Base-by-base conservation (phyloP, 305 asterid species). In the Fraxinus paxiana region DNA sequence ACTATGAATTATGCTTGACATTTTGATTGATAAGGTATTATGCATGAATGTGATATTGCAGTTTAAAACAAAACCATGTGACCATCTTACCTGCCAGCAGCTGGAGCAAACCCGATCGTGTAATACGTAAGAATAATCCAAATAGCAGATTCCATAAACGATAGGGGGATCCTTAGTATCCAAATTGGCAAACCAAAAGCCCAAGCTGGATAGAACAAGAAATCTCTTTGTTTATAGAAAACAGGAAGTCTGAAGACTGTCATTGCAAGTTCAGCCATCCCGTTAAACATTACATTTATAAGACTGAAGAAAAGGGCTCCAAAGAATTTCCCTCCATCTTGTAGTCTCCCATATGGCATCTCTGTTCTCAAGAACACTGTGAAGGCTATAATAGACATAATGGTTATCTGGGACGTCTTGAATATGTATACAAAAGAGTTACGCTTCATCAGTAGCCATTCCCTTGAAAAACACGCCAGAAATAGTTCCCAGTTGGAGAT, bases 21-120 rank as follows among this genome's bases (percentile, higher is more conserved):
- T 61, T 20, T 22, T 61, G 28, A 61, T 61, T 20, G 6, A 22
- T 61, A 61, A 7, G 33, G 71, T 54, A 54, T 6, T 17, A 17
- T 59, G 30, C 30, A 59, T 18, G 30, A 59, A 20, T 59, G 13
- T 18, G 69, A 59, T 18, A 4, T 9, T 48, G 33, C 48, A 30
- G 28, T 30, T 35, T 20, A 33, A 59, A 10, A 15, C 28, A 56
- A 56, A 28, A 77, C 26, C 6, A 46, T 30, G 79, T 20, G 69
- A 18, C 15, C 65, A 5, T 4, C 51, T 73, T 78, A 90, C 93
- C 93, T 84, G 76, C 80, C 86, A 10, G 90, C 73, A 83, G 86
- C 31, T 30, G 93, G 93, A 22, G 93, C 90, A 61, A 88, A 87
- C 48, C 93, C 93, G 34, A 90, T 86, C 8, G 93, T 83, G 82